Conservation (phyloP, 1,139 yeast genomes). For the Pichia norvegensis region DNA sequence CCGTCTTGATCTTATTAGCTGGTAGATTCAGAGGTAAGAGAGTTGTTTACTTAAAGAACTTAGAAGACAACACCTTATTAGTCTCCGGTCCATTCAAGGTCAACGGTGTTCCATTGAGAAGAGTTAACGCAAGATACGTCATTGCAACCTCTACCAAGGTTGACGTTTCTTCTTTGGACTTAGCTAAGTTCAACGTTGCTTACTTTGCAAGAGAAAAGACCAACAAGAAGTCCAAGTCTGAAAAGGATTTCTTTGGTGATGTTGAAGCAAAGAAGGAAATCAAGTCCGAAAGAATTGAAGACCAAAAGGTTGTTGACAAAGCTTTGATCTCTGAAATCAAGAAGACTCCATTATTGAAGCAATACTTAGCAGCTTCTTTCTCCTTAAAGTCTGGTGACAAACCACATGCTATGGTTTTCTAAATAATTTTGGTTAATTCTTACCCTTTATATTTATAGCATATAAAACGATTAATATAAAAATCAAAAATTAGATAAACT, state of each 20-base stretch:
- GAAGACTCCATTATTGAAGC: conserved; percentile 97
- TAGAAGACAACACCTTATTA: conserved; percentile 97
- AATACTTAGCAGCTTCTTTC: conserved; percentile 95
- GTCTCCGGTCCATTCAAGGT: conserved; percentile 99
- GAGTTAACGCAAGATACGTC: conserved; percentile 98
- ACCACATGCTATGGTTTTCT: conserved; percentile 98
- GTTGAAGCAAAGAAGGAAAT: conserved; percentile 74
- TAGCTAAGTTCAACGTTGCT: conserved; percentile 86
- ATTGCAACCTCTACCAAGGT: conserved; percentile 97
- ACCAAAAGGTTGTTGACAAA: conserved; percentile 95
- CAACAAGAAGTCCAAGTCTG: conserved; percentile 74
- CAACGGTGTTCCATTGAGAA: conserved; percentile 99
- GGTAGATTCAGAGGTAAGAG: conserved; percentile 99
- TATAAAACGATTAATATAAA: conserved; percentile 13
- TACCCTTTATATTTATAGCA: conserved; percentile 10
- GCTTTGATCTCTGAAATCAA: conserved; percentile 90
- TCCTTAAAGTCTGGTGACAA: conserved; percentile 98
- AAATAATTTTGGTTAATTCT: conserved; percentile 29
- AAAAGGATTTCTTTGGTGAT: conserved; percentile 92
- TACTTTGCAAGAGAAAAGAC: conserved; percentile 97
- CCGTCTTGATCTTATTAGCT: conserved; percentile 95
- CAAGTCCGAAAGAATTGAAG: conserved; percentile 93
- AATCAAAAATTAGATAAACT: conserved; percentile 9
- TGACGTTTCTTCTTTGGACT: conserved; percentile 72
- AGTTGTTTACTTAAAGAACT: conserved; percentile 95